Evolutionary conservation across 768 basidiomycete species (phyloP).

Genomic region (Mycena vulgaris): DNA sequence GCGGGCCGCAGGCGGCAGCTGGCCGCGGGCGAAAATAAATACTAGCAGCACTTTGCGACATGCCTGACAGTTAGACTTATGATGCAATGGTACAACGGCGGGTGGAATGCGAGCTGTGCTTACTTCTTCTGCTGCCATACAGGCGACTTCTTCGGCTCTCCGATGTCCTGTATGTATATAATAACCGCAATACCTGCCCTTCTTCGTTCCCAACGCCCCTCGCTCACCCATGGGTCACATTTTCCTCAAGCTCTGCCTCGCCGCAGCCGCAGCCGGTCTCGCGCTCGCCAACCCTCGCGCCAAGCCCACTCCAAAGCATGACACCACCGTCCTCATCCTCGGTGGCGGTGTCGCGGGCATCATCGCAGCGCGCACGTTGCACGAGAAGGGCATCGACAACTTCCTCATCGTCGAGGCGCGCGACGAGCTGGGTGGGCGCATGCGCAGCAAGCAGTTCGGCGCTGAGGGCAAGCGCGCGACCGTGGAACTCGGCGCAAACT

Average conservation of each 20-base stretch:
- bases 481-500: slow-evolving; percentile 74
- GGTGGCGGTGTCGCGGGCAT: slow-evolving; percentile 79
- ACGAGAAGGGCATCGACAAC: slow-evolving; percentile 67
- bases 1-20: too few species aligned
- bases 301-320: not conserved
- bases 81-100: too few species aligned
- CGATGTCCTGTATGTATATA: too few species aligned
- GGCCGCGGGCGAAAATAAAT: too few species aligned
- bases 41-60: too few species aligned
- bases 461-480: slow-evolving; percentile 48
- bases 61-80: too few species aligned
- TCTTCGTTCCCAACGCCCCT: not conserved
- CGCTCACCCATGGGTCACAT: not conserved
- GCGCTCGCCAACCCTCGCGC: not conserved
- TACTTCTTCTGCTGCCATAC: too few species aligned
- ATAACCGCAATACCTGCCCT: not conserved
- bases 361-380: slow-evolving; percentile 74
- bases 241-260: not conserved
- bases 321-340: slow-evolving; percentile 64
- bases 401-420: slow-evolving; percentile 75
- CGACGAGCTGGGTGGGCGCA: slow-evolving; percentile 72
- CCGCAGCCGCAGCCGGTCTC: not conserved
- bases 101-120: too few species aligned
- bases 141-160: too few species aligned
- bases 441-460: slow-evolving; percentile 65